Base-by-base conservation (phyloP, 2,329 filamentous ascomycete genomes). In the Pleomassaria siparia region DNA sequence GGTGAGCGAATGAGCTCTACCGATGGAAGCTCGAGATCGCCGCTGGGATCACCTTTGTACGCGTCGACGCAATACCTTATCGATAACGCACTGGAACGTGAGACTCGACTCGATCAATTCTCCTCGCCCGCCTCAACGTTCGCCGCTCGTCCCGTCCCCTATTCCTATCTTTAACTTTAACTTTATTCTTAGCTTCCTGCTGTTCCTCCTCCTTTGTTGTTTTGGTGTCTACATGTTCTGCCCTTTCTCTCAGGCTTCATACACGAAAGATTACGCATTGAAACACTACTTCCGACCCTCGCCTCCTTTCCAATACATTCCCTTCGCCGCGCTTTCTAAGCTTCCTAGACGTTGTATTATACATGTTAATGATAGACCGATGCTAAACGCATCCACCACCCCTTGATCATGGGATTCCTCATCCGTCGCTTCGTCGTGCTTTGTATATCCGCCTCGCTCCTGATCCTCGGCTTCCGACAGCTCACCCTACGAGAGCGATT, bases 391-490 rank as follows among this genome's bases (percentile, higher is more conserved):
- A 41, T 24, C 26, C n/a, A 24, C 16, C 35, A 24, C 16, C 35
- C 40, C 18, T 13, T 15, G 50, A 49, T 35, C 43, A 69, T 68
- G 62, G 62, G 58, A 50, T 37, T 62, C 44, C 39, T 62, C 40
- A 32, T 62, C 24, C 67, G 67, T 33, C 65, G 67, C 43, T 59
- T 65, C 47, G 50, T 53, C 28, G 58, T 64, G 18, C 52, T 70
- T 13, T 62, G 56, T 49, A 43, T 63, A 29, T 54, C 59, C 35
- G 54, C 57, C 7, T 51, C 51, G n/a, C 47, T 70, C 12, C 42
- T 69, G 18, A 51, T 66, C 33, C 47, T 69, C 47, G 63, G 59
- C 26, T 64, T 67, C 43, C 64, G 59, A 40, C 66, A 69, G 46
- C 53, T 70, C 26, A 47, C 48, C 18, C 21, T 47, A n/a, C 48